Evolutionary conservation across 352 stramenopile genomes (phyloP).

Genomic region (Plasmopara muralis): DNA sequence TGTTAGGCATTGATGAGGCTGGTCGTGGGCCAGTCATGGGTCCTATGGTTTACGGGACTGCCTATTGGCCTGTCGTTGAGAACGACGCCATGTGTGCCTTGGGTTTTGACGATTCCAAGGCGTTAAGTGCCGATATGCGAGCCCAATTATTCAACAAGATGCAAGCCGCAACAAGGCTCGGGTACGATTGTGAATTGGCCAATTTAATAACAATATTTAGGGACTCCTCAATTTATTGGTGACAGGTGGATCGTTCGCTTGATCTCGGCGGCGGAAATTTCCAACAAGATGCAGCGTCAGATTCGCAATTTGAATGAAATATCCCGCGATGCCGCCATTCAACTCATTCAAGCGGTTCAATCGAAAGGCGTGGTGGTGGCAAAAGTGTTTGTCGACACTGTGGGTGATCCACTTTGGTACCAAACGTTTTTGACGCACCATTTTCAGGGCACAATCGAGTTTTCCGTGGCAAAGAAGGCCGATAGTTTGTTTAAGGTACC

Average conservation of each 20-base stretch:
- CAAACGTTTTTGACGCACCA: constrained; percentile 88
- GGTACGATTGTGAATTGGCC: too few species aligned
- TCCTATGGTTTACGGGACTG: constrained; percentile 92
- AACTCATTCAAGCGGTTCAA: constrained; percentile 89
- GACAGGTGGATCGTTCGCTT: constrained; percentile 86
- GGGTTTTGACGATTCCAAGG: constrained; percentile 95
- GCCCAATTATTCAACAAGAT: constrained; percentile 87
- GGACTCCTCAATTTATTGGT: background rate
- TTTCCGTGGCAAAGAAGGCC: constrained; percentile 95
- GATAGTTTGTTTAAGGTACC: constrained; percentile 92
- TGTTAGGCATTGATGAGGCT: constrained; percentile 94
- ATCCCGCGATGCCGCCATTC: constrained; percentile 89
- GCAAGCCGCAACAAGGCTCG: constrained; percentile 53
- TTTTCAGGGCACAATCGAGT: constrained; percentile 85
- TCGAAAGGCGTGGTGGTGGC: constrained; percentile 79
- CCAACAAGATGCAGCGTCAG: constrained; percentile 90
- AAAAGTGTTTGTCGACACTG: constrained; percentile 93
- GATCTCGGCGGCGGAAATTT: constrained; percentile 91
- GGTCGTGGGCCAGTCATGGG: constrained; percentile 91
- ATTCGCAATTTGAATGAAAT: constrained; percentile 92
- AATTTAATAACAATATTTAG: constrained; percentile 3
- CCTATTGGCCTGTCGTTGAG: constrained; percentile 82
- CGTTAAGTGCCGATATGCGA: constrained; percentile 80
- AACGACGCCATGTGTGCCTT: constrained; percentile 73
- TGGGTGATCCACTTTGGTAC: constrained; percentile 89